phyloP scores from a whole-genome alignment of 331 rosid genomes.

The Acacia pycnantha region DNA sequence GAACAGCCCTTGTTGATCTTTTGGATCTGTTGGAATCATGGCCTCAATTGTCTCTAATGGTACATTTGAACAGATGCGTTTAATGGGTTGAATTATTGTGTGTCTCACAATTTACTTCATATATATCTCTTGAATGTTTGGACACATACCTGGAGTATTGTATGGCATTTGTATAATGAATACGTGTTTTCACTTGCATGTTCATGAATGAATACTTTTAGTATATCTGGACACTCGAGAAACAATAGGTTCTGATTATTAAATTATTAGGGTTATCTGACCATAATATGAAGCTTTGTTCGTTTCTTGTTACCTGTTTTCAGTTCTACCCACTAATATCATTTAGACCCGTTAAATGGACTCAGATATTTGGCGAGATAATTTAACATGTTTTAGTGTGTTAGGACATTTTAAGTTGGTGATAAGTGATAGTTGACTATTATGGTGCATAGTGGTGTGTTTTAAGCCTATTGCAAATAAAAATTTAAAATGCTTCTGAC shows the following conservation, averaged over 20 bases:
- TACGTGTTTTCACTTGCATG: slow-evolving; percentile 5
- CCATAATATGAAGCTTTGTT: neutral
- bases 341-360: neutral
- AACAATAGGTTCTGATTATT: neutral
- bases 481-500: neutral
- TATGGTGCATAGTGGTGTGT: neutral
- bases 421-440: neutral
- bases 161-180: neutral
- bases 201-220: neutral
- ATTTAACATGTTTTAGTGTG: neutral
- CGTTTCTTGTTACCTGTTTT: neutral
- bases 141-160: neutral
- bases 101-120: neutral
- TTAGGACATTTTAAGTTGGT: neutral
- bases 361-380: neutral
- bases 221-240: neutral
- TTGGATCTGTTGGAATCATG: neutral
- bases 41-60: neutral
- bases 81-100: neutral
- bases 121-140: neutral
- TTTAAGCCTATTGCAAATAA: neutral
- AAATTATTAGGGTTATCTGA: neutral
- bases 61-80: neutral
- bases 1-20: neutral
- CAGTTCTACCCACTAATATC: neutral